Evolutionary conservation across 495 filamentous ascomycete species (phyloP).

Genomic region (Stereocaulon alpinum): DNA sequence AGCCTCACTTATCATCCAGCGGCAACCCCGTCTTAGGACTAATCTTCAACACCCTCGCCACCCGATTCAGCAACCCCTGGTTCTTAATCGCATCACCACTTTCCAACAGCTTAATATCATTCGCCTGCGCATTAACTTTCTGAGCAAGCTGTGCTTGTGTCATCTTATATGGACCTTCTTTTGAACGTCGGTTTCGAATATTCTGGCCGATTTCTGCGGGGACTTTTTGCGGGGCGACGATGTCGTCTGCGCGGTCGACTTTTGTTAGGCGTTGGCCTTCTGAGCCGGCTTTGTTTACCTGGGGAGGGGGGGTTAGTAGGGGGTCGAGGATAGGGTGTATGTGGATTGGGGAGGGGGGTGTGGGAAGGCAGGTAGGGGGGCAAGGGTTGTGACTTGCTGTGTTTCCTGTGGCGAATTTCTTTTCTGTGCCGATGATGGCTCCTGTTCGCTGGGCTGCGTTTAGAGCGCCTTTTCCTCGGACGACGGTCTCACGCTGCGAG

Average conservation of each 20-base stretch:
- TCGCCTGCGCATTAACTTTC: conserved; percentile 58
- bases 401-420: conserved; percentile 69
- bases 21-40: conserved; percentile 24
- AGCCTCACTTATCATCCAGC: conserved; percentile 19
- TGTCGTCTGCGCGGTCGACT: conserved; percentile 95
- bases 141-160: conserved; percentile 94
- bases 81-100: conserved; percentile 23
- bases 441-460: conserved; percentile 85
- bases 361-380: not conserved
- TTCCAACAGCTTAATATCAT: conserved; percentile 25
- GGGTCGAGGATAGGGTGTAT: not conserved
- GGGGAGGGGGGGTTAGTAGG: not conserved
- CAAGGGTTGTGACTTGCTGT: conserved; percentile 47
- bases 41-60: conserved; percentile 23
- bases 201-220: conserved; percentile 69
- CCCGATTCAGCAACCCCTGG: conserved; percentile 21
- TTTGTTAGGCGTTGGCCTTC: conserved; percentile 97
- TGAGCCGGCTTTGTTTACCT: conserved; percentile 48
- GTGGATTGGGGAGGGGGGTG: not conserved
- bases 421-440: conserved; percentile 72
- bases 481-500: conserved; percentile 66
- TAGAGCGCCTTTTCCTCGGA: conserved; percentile 74
- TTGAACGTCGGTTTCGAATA: conserved; percentile 61
- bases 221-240: conserved; percentile 89
- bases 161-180: conserved; percentile 67